Evolutionary conservation across 108 stramenopile genomes (phyloP).

Genomic region (Craspedostauros australis): DNA sequence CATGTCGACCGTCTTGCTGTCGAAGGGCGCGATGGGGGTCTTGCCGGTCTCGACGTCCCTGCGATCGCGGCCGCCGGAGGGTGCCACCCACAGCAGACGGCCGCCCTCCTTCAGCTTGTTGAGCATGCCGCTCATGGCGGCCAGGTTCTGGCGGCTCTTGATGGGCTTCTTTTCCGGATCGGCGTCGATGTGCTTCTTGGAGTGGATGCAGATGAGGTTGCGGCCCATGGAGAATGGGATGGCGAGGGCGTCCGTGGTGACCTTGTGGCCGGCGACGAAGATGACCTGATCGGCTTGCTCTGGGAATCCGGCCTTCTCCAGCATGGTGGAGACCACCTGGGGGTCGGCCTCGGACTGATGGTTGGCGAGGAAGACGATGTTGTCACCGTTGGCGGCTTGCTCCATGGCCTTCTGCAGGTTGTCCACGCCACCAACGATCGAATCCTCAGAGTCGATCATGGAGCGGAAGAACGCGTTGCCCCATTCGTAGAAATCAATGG

Average conservation of each 20-base stretch:
- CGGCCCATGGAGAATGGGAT: slow-evolving; percentile 95
- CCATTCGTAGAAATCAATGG: slow-evolving; percentile 74
- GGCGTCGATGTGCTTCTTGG: slow-evolving; percentile 95
- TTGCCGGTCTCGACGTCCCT: slow-evolving; percentile 67
- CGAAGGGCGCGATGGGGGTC: slow-evolving; percentile 89
- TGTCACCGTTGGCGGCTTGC: slow-evolving; percentile 74
- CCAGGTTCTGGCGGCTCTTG: slow-evolving; percentile 84
- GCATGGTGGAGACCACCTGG: slow-evolving; percentile 75
- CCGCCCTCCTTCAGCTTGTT: slow-evolving; percentile 78
- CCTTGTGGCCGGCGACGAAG: slow-evolving; percentile 95
- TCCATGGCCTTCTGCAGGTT: slow-evolving; percentile 62
- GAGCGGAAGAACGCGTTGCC: slow-evolving; percentile 92
- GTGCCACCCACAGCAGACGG: slow-evolving; percentile 93
- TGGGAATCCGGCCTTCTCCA: slow-evolving; percentile 52
- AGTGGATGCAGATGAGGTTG: slow-evolving; percentile 92
- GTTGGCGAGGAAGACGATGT: slow-evolving; percentile 92
- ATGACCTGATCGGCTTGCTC: slow-evolving; percentile 61
- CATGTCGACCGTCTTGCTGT: slow-evolving; percentile 92
- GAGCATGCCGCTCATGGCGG: slow-evolving; percentile 84
- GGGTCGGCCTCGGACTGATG: slow-evolving; percentile 98
- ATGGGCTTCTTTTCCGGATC: slow-evolving; percentile 85
- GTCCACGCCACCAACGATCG: slow-evolving; percentile 69
- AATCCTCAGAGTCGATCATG: slow-evolving; percentile 67
- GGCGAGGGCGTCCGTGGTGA: slow-evolving; percentile 89
- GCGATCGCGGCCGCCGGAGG: slow-evolving; percentile 90